phyloP scores from a whole-genome alignment of 2,329 filamentous ascomycete genomes.

The Cryphonectria radicalis region DNA sequence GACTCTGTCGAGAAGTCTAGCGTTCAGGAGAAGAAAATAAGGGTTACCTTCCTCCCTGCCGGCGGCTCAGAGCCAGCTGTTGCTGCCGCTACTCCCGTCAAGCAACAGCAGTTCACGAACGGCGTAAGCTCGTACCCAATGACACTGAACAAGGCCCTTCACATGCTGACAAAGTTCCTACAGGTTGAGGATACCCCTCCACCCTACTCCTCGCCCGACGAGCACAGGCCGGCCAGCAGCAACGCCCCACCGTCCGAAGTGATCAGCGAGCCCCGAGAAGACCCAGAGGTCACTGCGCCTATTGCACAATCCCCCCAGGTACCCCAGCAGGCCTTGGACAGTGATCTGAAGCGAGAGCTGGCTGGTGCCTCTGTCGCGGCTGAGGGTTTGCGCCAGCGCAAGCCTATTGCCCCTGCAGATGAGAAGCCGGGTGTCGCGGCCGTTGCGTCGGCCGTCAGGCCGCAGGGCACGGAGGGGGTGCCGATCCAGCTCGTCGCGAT shows the following conservation, averaged over 20 bases:
- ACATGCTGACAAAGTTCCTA: slow-evolving; percentile 13
- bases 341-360: slow-evolving; percentile 38
- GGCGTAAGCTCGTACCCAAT: slow-evolving; percentile 34
- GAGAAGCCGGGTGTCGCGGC: slow-evolving; percentile 43
- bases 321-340: slow-evolving; percentile 31
- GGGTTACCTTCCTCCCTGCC: slow-evolving; percentile 80
- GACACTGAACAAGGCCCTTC: background rate
- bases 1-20: slow-evolving; percentile 75
- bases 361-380: slow-evolving; percentile 75
- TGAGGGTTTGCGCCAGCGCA: slow-evolving; percentile 78
- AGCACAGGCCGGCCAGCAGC: slow-evolving; percentile 33
- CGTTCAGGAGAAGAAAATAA: slow-evolving; percentile 94
- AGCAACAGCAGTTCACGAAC: slow-evolving; percentile 34
- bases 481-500: slow-evolving; percentile 83
- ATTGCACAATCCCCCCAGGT: slow-evolving; percentile 32
- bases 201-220: slow-evolving; percentile 40
- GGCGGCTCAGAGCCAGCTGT: slow-evolving; percentile 45
- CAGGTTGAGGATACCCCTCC: slow-evolving; percentile 41
- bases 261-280: slow-evolving; percentile 31
- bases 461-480: slow-evolving; percentile 72
- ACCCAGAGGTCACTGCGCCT: slow-evolving; percentile 30
- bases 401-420: slow-evolving; percentile 51
- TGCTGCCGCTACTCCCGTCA: slow-evolving; percentile 37
- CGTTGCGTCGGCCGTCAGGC: slow-evolving; percentile 52
- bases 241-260: slow-evolving; percentile 29